Evolutionary conservation across 306 rosid genomes (phyloP).

Genomic region (Cajanus cajan): DNA sequence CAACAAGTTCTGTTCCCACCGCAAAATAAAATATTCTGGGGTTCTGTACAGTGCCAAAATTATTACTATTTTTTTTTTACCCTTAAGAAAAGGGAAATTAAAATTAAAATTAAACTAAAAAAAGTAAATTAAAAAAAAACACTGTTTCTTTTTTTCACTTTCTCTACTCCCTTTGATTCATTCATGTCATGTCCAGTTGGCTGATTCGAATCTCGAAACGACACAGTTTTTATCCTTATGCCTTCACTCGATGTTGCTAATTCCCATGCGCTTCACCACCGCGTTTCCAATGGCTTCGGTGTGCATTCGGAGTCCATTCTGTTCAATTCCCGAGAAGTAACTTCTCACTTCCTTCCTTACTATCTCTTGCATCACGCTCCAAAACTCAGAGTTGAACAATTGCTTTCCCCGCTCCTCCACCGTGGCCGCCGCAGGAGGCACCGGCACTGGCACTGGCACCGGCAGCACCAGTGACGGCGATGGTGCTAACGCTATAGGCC

Average conservation of each 20-base stretch:
- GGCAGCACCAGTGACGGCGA: background rate
- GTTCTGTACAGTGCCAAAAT: slow-evolving; percentile 53
- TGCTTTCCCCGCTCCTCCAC: slow-evolving; percentile 28
- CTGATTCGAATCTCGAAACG: background rate
- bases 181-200: background rate
- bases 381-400: slow-evolving; percentile 59
- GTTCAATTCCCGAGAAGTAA: slow-evolving; percentile 75
- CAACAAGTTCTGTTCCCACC: slow-evolving; percentile 12
- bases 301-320: slow-evolving; percentile 51
- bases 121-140: background rate
- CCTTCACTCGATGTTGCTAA: slow-evolving; percentile 58
- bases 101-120: background rate
- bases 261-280: slow-evolving; percentile 66
- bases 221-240: background rate
- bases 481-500: background rate
- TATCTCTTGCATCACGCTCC: slow-evolving; percentile 83
- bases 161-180: background rate
- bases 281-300: slow-evolving; percentile 70
- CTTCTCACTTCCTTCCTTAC: slow-evolving; percentile 71
- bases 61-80: slow-evolving; percentile 38
- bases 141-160: background rate
- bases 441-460: background rate
- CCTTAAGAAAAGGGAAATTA: background rate
- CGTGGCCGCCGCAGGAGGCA: background rate
- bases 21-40: slow-evolving; percentile 23